Base-by-base conservation (phyloP, 2,329 filamentous ascomycete species). In the Fusarium tupiense region DNA sequence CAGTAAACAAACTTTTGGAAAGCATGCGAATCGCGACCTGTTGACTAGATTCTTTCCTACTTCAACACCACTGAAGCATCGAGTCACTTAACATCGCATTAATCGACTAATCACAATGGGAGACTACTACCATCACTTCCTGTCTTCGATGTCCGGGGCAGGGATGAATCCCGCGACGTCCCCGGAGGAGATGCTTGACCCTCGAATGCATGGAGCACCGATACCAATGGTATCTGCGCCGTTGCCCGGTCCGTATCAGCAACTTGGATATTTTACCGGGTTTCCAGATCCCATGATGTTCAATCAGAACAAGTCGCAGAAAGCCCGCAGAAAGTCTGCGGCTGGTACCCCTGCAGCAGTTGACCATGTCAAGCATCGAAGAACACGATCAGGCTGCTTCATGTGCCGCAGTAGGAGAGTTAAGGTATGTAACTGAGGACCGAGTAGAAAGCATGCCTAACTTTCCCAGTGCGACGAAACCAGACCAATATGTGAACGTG, bases 331-430 rank as follows among this genome's bases (percentile, higher is more conserved):
- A 64, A 90, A 89, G 73, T 88, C 88, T 24, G 76, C 72, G 14
- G 69, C 76, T 37, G 79, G 75, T 2, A 80, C 85, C 5, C 87
- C 86, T 7, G 72, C 85, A 54, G 93, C 79, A 29, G 49, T 75
- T 43, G 82, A 97, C 71, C 92, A 93, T 79, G 93, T 97, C 76
- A 98, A 98, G 83, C 96, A 98, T 82, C 92, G 95, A 71, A 91
- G 96, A 76, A 98, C 96, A 49, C 89, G 96, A 77, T 98, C 95
- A 73, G 96, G 96, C 35, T 99, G 96, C 84, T 98, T 88, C 74
- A 98, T 95, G 53, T 99, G 96, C 83, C 90, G 96, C 67, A 92
- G 92, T 78, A 90, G 96, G 75, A 90, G 96, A 82, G 95, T 98
- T 59, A 98, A 93, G 87, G 91, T 91, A 85, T 74, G 80, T n/a